A percentile compares a stretch with the other conserved stretches of the same genome.
These are phyloP conservation scores for Daldinia childiae DNA, from an alignment of 495 filamentous ascomycete genomes.

Conservation along the genomic window DNA sequence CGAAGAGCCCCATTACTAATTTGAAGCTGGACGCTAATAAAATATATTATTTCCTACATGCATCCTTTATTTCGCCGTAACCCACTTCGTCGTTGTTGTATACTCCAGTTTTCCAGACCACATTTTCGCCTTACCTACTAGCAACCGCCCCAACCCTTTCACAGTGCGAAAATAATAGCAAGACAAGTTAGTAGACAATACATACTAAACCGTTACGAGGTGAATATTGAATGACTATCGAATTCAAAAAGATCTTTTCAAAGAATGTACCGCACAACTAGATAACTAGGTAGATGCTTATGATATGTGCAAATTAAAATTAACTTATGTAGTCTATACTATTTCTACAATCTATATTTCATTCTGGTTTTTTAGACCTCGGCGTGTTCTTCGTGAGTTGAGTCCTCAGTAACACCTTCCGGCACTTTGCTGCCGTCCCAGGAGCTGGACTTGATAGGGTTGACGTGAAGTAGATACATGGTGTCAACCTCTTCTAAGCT, in stretches of 20 bases:
- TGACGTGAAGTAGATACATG: conserved; percentile 80
- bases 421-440: conserved; percentile 54
- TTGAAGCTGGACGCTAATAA: not conserved
- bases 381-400: conserved; percentile 30
- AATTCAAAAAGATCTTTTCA: not conserved
- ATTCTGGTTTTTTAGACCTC: conserved; percentile 9
- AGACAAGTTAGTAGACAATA: too few species aligned
- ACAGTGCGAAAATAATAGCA: not conserved
- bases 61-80: not conserved
- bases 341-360: conserved; percentile 20
- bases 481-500: conserved; percentile 73
- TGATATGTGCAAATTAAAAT: conserved; percentile 12
- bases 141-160: not conserved
- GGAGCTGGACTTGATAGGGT: conserved; percentile 69
- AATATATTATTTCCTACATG: not conserved
- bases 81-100: not conserved
- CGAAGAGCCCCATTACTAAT: not conserved
- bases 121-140: not conserved
- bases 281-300: not conserved
- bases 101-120: not conserved
- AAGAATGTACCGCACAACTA: not conserved
- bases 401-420: conserved; percentile 24
- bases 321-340: conserved; percentile 11
- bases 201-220: not conserved
- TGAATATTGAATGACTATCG: not conserved